A percentile compares a stretch with the other conserved stretches of the same genome.
These are phyloP conservation scores for Trypanosoma conorhini DNA, from an alignment of 208 protist genomes.

Conservation along the genomic window DNA sequence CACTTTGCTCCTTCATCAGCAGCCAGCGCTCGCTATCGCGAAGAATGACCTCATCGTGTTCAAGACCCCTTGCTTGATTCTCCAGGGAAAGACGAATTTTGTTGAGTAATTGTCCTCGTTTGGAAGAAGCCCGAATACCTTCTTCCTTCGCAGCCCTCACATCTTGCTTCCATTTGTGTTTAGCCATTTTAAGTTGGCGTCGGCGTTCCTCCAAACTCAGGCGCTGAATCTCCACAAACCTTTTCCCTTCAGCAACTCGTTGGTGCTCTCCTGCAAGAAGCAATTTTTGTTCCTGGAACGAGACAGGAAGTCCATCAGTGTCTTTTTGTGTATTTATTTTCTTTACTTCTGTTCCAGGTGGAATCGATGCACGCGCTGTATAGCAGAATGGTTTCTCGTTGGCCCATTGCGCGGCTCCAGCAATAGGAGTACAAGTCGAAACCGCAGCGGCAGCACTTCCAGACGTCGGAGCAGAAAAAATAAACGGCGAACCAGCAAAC, in stretches of 20 bases:
- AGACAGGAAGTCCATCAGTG: slow-evolving; percentile 29
- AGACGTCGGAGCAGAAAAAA: slow-evolving; percentile 35
- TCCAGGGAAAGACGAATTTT: slow-evolving; percentile 62
- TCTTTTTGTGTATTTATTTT: background rate
- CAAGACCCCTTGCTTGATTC: slow-evolving; percentile 53
- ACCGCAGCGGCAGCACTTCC: background rate
- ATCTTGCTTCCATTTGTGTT: slow-evolving; percentile 82
- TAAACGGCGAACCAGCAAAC: slow-evolving; percentile 66
- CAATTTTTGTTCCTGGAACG: slow-evolving; percentile 50
- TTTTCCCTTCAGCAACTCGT: slow-evolving; percentile 45
- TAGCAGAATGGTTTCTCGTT: background rate
- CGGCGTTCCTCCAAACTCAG: slow-evolving; percentile 57
- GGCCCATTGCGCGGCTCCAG: background rate
- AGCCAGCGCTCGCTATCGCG: slow-evolving; percentile 77
- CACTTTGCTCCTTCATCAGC: slow-evolving; percentile 67
- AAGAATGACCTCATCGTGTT: slow-evolving; percentile 69
- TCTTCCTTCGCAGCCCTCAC: slow-evolving; percentile 71
- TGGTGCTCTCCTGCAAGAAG: slow-evolving; percentile 53
- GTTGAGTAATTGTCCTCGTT: slow-evolving; percentile 66
- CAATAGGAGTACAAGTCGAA: background rate
- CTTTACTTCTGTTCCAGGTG: background rate
- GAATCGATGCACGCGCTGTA: slow-evolving; percentile 1
- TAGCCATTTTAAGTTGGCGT: slow-evolving; percentile 49
- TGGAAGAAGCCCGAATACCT: slow-evolving; percentile 71
- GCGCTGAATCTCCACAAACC: slow-evolving; percentile 60